Conservation (phyloP, 78 protist species). For the Polysphondylium violaceum region DNA sequence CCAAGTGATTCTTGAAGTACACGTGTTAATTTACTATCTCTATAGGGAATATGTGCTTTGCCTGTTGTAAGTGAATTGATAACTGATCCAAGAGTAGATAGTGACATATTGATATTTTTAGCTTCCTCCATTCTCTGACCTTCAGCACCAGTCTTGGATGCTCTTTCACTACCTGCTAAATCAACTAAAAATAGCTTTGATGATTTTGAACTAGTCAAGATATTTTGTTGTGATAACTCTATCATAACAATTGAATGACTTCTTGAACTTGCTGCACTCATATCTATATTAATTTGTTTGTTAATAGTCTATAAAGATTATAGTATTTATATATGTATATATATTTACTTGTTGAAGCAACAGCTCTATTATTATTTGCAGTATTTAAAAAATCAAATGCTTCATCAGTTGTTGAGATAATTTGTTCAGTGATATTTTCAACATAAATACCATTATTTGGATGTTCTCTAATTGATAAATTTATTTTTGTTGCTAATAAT, state of each 20-base stretch:
- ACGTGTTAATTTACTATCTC: constrained; percentile 90
- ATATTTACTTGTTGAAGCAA: constrained; percentile 82
- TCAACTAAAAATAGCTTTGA: constrained; percentile 88
- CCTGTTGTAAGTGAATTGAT: constrained; percentile 70
- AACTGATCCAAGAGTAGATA: constrained; percentile 90
- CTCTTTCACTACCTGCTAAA: constrained; percentile 94
- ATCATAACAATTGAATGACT: constrained; percentile 88
- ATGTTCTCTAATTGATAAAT: constrained; percentile 62
- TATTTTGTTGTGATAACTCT: constrained; percentile 78
- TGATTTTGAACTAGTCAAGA: constrained; percentile 14
- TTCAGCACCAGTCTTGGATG: constrained; percentile 80
- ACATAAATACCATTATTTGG: constrained; percentile 79
- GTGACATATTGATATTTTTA: constrained; percentile 85
- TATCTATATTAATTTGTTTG: constrained; percentile 16
- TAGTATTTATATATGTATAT: not conserved
- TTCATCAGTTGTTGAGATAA: constrained; percentile 30
- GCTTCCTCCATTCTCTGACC: constrained; percentile 93
- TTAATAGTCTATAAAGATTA: not conserved
- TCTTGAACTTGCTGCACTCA: constrained; percentile 90
- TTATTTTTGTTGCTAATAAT: not conserved
- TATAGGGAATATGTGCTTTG: constrained; percentile 86
- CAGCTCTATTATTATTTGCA: constrained; percentile 79
- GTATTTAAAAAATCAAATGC: constrained; percentile 56
- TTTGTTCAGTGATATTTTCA: constrained; percentile 52
- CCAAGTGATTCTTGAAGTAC: constrained; percentile 90